phyloP scores from a whole-genome alignment of 2,329 filamentous ascomycete species.

The Phyllosticta ampelicida region DNA sequence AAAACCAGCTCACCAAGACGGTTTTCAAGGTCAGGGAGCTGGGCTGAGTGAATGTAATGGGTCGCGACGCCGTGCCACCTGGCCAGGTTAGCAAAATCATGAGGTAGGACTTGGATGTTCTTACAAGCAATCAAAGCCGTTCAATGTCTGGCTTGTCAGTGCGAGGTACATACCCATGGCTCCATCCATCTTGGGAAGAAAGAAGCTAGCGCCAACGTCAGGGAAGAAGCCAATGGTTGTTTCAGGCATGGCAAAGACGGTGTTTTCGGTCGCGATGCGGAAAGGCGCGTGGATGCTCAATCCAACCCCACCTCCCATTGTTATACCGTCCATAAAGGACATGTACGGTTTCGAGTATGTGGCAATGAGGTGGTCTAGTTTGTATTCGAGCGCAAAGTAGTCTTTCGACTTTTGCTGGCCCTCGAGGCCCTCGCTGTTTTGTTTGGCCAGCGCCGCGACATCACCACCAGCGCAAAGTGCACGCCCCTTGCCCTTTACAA shows the following conservation, averaged over 20 bases:
- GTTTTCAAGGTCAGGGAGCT: conserved; percentile 67
- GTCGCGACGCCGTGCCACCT: conserved; percentile 80
- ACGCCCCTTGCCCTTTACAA: conserved; percentile 81
- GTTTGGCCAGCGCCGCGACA: conserved; percentile 64
- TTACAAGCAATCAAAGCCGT: conserved; percentile 67
- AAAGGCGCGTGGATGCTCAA: conserved; percentile 92
- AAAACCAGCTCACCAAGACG: conserved; percentile 86
- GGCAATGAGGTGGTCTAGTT: conserved; percentile 88
- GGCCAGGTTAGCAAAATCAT: neutral
- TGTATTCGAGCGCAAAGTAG: conserved; percentile 93
- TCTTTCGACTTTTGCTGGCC: conserved; percentile 67
- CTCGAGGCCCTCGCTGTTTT: conserved; percentile 56
- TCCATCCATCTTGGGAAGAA: conserved; percentile 82
- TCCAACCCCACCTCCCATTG: conserved; percentile 95
- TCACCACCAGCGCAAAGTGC: conserved; percentile 93
- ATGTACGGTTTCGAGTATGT: conserved; percentile 90
- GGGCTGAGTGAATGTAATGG: conserved; percentile 89
- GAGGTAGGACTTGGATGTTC: neutral
- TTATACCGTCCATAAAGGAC: conserved; percentile 93
- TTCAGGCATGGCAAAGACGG: conserved; percentile 96
- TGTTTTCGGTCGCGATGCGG: conserved; percentile 91
- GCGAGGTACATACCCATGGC: conserved; percentile 84
- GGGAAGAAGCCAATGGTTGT: conserved; percentile 98
- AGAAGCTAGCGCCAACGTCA: conserved; percentile 93
- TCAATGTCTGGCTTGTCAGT: conserved; percentile 74